Base-by-base conservation (phyloP, 164 flowering plant species). In the Umbellularia californica region DNA sequence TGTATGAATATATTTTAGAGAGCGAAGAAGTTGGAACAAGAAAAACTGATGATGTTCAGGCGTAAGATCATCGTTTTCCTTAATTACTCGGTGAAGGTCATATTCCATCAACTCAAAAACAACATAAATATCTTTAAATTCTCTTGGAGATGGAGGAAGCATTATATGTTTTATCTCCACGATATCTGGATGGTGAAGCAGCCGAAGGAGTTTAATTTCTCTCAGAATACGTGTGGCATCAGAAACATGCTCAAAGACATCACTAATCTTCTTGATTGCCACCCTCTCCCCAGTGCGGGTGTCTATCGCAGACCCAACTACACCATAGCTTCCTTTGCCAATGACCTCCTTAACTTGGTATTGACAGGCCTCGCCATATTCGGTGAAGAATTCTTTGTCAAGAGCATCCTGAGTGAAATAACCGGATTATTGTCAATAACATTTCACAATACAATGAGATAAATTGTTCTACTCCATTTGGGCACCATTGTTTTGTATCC, bases 41-140 rank as follows among this genome's bases (percentile, higher is more conserved):
- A 93, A 93, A 81, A 89, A 88, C 65, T 90, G 92, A 81, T 86
- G 81, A 80, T 93, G 97, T 60, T 84, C 88, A 74, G 95, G 91
- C 62, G 87, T 85, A 62, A 93, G 94, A 82, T 93, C 91, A 77
- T 90, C 90, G 82, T 91, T 90, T 67, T 87, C 88, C 84, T 90
- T 93, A 27, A 93, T 89, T 25, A 91, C 95, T 80, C 89, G 89
- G 72, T 91, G 93, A 76, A 93, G 95, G 55, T 93, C 96, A 66
- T 95, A 90, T 80, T 93, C 97, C 97, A 93, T 93, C 86, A 93
- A 78, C 85, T 93, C 96, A 83, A 93, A 90, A 66, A 93, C 95
- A 73, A 93, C 96, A 84, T 90, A 93, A 15, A 91, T 91, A 82
- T 93, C 97, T 77, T 85, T 88, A 58, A 93, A 93, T 79, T 93